Percentiles rank a stretch among this genome's conserved stretches.
Evolutionary conservation across 164 flowering plant species (phyloP).

Genomic region (Pachysandra terminalis): DNA sequence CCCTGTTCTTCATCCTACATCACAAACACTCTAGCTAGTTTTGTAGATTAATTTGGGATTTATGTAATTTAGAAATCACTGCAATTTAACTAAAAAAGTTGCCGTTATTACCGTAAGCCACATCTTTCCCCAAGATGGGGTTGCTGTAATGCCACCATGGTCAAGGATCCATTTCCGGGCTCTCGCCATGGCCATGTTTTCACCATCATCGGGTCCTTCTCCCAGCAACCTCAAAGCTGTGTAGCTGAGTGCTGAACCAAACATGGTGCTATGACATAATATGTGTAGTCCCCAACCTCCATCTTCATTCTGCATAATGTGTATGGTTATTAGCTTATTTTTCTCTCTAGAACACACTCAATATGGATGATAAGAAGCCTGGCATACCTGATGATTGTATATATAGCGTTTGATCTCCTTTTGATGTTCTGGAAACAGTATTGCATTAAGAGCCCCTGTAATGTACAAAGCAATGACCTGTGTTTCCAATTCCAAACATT

Average conservation of each 20-base stretch:
- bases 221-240: conserved; percentile 59
- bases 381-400: conserved; percentile 66
- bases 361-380: background rate
- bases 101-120: conserved; percentile 45
- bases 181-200: conserved; percentile 27
- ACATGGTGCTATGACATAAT: conserved; percentile 73
- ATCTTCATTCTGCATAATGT: conserved; percentile 51
- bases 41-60: too few relatives aligned
- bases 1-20: too few relatives aligned
- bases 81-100: background rate
- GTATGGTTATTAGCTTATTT: background rate
- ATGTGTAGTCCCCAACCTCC: conserved; percentile 93
- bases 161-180: conserved; percentile 50
- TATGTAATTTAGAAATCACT: too few relatives aligned
- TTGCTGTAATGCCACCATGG: conserved; percentile 38
- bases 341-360: background rate
- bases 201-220: conserved; percentile 43
- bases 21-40: too few relatives aligned
- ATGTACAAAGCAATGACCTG: conserved; percentile 53
- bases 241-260: conserved; percentile 53
- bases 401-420: conserved; percentile 58
- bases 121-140: conserved; percentile 56
- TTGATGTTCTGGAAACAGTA: conserved; percentile 41
- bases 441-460: conserved; percentile 44
- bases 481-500: background rate